A percentile compares a stretch with the other conserved stretches of the same genome.
Conservation (phyloP, 805 yeast species). For the Lachancea sp. region DNA sequence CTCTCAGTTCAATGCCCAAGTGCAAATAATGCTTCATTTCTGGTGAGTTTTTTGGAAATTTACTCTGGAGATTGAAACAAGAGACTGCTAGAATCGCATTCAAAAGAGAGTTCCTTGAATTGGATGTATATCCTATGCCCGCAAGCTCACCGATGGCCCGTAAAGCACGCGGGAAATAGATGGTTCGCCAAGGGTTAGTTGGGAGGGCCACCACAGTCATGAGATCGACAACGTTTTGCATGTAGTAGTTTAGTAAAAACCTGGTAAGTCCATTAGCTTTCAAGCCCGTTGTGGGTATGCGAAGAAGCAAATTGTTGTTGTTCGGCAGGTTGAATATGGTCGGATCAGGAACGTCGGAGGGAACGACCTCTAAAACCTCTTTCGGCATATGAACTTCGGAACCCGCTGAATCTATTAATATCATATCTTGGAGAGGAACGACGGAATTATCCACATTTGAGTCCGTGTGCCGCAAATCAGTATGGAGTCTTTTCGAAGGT, state of each 20-base stretch:
- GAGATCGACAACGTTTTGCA: slow-evolving; percentile 68
- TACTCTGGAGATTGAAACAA: slow-evolving; percentile 73
- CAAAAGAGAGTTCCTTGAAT: slow-evolving; percentile 68
- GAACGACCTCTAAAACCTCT: slow-evolving; percentile 13
- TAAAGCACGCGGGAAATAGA: slow-evolving; percentile 79
- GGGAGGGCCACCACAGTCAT: slow-evolving; percentile 68
- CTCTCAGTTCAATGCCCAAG: slow-evolving; percentile 65
- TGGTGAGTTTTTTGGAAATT: slow-evolving; percentile 58
- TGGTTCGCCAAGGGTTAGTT: slow-evolving; percentile 81
- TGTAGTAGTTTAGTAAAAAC: slow-evolving; percentile 64
- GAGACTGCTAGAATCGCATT: slow-evolving; percentile 77
- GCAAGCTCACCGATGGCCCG: slow-evolving; percentile 77
- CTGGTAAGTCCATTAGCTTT: slow-evolving; percentile 65
- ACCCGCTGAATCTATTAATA: slow-evolving; percentile 15
- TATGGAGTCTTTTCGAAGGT: neutral
- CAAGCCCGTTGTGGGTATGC: slow-evolving; percentile 55
- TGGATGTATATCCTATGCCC: slow-evolving; percentile 65
- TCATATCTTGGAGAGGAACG: slow-evolving; percentile 14
- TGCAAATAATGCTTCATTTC: slow-evolving; percentile 65
- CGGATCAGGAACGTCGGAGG: slow-evolving; percentile 17
- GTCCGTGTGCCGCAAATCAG: neutral
- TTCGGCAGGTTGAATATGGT: slow-evolving; percentile 12
- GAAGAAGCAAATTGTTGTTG: slow-evolving; percentile 22
- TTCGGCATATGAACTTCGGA: slow-evolving; percentile 11
- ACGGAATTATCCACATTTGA: neutral